Evolutionary conservation across 177 flowering plant species (phyloP), one percentile per base, ranked within the genome.

Genomic region (Vitis hybrid): DNA sequence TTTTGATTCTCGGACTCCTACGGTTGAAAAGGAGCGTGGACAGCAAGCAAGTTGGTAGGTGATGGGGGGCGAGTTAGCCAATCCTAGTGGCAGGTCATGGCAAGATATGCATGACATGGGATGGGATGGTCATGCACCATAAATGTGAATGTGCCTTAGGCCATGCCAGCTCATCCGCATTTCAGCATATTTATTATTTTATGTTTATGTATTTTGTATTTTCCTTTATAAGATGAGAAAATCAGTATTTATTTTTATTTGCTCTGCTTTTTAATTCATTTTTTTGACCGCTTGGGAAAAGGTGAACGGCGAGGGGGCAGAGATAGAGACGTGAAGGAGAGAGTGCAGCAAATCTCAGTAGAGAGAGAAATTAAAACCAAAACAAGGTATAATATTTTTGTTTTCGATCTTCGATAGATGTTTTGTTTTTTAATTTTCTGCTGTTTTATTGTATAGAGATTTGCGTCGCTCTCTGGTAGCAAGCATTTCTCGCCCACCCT

Each of bases 201-300:
- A 26, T 26, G 29, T 26, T 26, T 26, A 26, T 26, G 29, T 2
- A 3, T 26, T 26, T 26, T 22, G 3, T 21, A 18, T 22, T 49
- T 16, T 2, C 4, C n/a, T 4, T 29, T 51, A 18, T 10, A 21
- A 64, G 48, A 56, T 2, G 29, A 3, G 45, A 39, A 39, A 39
- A 39, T 16, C 21, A 64, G 62, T 74, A 56, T 63, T 51, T 10
- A 57, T 16, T 9, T 52, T 29, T 8, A 2, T 13, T 29, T 58
- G 22, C 14, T 59, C 66, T 12, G 6, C 59, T 58, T 61, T 70
- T 73, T 67, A 75, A 64, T 75, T 55, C 72, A 22, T 16, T 12
- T 13, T 74, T 79, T 81, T 84, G 87, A 84, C 85, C 73, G 82
- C 82, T 68, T 76, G 51, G 79, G 69, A 49, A 75, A 72, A 74